Base-by-base conservation (phyloP, 1,139 yeast species). In the Fermentozyma sake region DNA sequence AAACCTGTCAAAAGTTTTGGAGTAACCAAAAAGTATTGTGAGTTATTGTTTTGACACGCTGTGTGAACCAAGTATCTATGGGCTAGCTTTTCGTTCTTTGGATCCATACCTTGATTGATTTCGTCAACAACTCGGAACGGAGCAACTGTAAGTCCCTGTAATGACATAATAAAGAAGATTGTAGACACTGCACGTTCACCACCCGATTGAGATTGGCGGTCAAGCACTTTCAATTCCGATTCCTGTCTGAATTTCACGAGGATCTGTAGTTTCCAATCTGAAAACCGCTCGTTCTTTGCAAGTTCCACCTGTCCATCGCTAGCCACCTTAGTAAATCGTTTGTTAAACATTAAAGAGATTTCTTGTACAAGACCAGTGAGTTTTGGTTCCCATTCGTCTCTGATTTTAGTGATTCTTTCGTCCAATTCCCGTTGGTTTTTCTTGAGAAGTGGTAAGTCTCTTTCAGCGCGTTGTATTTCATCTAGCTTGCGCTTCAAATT, bases 91-190 rank as follows among this genome's bases (percentile, higher is more conserved):
- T 93, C 98, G 49, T 91, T 91, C 35, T 75, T 74, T 6, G 95
- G 86, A 57, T 93, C 99, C 97, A 93, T 89, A 39, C 98, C 99
- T 59, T 93, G 99, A 53, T 93, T 93, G 39, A 93, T 93, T 61
- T 93, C 99, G 55, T 93, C 99, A 5, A 93, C 96, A 3, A 91
- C 91, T 46, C 97, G 67, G 49, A 93, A 86, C 7, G 98, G 98
- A 0, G 96, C 87, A 22, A 72, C 72, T 0, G 96, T 80, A 33
- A 85, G 66, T n/a, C 89, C 91, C 58, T 93, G 99, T 35, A 93
- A 60, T 1, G 97, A 81, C 71, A 93, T 84, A 44, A 93, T 72
- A 49, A 83, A 93, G 34, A 87, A 75, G 6, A 91, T 89, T 0
- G 98, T 93, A 0, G 96, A 80, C 0, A 91, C 96, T 0, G 98